Evolutionary conservation across 768 basidiomycete species (phyloP).

Genomic region (Xerocomus spinulosus): DNA sequence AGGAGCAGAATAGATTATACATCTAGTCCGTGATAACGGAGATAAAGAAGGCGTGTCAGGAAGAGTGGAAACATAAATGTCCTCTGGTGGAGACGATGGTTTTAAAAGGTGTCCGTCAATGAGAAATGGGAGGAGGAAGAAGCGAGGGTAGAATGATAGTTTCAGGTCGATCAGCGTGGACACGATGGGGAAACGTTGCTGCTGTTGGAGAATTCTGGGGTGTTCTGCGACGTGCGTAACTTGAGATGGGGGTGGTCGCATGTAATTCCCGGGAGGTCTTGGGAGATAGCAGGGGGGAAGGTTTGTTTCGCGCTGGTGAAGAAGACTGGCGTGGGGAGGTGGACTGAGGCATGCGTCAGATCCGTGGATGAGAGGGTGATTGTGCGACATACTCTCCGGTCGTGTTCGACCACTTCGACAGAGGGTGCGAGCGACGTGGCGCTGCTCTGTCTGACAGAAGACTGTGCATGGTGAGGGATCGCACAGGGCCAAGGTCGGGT

Average conservation of each 20-base stretch:
- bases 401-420: conserved; percentile 23
- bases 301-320: conserved; percentile 41
- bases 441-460: conserved; percentile 43
- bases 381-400: conserved; percentile 34
- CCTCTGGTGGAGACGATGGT: no score
- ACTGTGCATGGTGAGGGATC: conserved; percentile 23
- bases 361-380: conserved; percentile 29
- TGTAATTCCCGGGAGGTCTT: conserved; percentile 52
- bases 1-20: conserved; percentile 15
- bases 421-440: conserved; percentile 34
- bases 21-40: conserved; percentile 15
- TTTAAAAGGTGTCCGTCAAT: conserved; percentile 16
- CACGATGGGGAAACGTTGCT: conserved; percentile 50
- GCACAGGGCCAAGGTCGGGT: not conserved
- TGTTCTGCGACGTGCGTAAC: conserved; percentile 74
- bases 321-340: conserved; percentile 36
- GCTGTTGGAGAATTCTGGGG: conserved; percentile 70
- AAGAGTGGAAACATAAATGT: no score
- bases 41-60: conserved; percentile 15
- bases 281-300: conserved; percentile 42
- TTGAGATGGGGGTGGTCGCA: conserved; percentile 73
- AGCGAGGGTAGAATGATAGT: conserved; percentile 52
- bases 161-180: conserved; percentile 29
- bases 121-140: conserved; percentile 34
- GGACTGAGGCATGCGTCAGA: conserved; percentile 24